Base-by-base conservation (phyloP, 2,329 filamentous ascomycete genomes). In the Paecilomyces variotii region DNA sequence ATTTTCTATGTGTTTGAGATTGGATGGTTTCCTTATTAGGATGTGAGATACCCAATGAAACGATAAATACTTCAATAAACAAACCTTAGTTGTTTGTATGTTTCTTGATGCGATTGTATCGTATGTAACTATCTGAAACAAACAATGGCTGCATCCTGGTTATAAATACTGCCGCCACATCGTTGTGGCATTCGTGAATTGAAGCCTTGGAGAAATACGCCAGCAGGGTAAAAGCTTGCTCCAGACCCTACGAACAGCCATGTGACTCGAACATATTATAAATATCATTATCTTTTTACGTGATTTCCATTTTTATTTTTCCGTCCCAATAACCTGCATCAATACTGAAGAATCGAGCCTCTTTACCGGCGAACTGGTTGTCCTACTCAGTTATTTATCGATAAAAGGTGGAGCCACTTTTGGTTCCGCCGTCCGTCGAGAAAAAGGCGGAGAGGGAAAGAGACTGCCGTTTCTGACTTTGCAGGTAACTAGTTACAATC, bases 401-500 rank as follows among this genome's bases (percentile, higher is more conserved):
- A 65, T 65, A 62, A 66, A 19, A 62, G 60, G 60, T 55, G 32
- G 35, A 35, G 54, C 24, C 24, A 5, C n/a, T 25, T n/a, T 45
- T 26, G 27, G 56, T 53, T 28, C 45, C 51, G 56, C 56, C 51
- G 35, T 30, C 49, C 27, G 24, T 52, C 56, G 3, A 51, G 7
- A 24, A 30, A 56, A 26, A 49, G 26, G 56, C 19, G 27, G 49
- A 45, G 50, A 28, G 39, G 27, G 39, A 34, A 45, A 45, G 39
- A 30, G 28, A 53, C 50, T 52, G 4, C 50, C 27, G 50, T 26
- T 28, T 26, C 27, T 28, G 50, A 52, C 50, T 52, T 50, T n/a
- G 50, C 25, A 52, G 25, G 25, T 54, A 19, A 19, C 19, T 19
- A 19, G 19, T 19, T 19, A 25, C 32, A 32, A 26, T 26, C 32